Base-by-base conservation (phyloP, 352 stramenopile genomes). In the Phytophthora lateralis region DNA sequence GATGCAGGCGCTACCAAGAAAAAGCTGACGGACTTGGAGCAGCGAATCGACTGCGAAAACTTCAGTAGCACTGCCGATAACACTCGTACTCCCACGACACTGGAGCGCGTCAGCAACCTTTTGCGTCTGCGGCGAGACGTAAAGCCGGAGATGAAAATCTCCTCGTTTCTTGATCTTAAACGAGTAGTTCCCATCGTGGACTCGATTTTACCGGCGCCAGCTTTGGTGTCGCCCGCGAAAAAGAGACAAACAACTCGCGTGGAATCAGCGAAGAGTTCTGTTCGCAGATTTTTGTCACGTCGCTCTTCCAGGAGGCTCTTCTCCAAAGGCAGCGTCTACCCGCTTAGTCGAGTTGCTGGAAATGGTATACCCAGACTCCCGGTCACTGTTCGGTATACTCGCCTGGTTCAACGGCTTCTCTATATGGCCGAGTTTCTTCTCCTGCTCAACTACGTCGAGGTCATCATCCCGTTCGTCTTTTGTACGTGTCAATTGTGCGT, bases 391-490 rank as follows among this genome's bases (percentile, higher is more conserved):
- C 42, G n/a, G 15, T 56, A 73, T 5, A 61, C 60, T 0, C 48
- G 48, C 2, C n/a, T 42, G 41, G 46, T 54, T 2, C 43, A 50
- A 14, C 29, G 52, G 5, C 26, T 75, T 10, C 18, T 72, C 20
- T 75, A 75, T 37, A 57, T 56, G 27, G 44, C 67, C 15, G 67
- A 72, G 48, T 75, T 75, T 39, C 44, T 72, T 0, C 37, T 69
- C 2, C 54, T 77, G 10, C 52, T 71, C 26, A 73, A 75, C 27
- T 77, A 69, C 14, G 68, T 77, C 10, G 67, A 75, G 15, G 62
- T 75, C 11, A 44, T 71, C 18, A 62, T 71, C 9, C 66, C 62
- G 7, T 43, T 71, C 14, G 55, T 75, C 2, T 75, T 66, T 21
- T 63, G 63, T 72, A 49, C 55, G 67, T 71, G 8, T 17, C 10